Evolutionary conservation across 1,284 basidiomycete species (phyloP).

Genomic region (Leucocoprinus gongylophorus): DNA sequence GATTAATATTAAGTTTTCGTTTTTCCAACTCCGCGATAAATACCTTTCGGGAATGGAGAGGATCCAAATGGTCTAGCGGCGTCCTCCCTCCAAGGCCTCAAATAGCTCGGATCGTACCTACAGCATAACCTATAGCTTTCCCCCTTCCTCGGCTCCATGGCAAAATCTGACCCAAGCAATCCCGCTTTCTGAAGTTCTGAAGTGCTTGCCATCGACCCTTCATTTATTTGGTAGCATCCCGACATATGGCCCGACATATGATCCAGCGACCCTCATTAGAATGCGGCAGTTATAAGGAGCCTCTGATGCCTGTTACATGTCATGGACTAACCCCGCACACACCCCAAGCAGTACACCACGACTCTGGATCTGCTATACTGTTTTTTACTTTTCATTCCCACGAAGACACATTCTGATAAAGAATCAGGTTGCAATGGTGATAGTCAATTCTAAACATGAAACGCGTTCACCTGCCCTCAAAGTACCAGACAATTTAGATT

Average conservation of each 20-base stretch:
- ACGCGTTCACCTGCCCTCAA: constrained; percentile 5
- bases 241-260: background rate
- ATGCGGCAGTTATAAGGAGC: background rate
- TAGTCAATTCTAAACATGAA: constrained; percentile 11
- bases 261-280: too few species aligned
- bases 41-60: constrained; percentile 12
- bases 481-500: constrained; percentile 5
- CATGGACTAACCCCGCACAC: background rate
- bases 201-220: constrained; percentile 10
- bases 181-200: constrained; percentile 17
- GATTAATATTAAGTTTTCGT: constrained; percentile 22
- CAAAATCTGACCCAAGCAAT: constrained; percentile 15
- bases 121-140: constrained; percentile 15
- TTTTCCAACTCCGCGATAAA: constrained; percentile 24
- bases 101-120: constrained; percentile 16
- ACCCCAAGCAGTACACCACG: background rate
- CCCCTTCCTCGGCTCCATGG: constrained; percentile 29
- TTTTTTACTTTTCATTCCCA: constrained; percentile 2
- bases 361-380: background rate
- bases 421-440: constrained; percentile 12
- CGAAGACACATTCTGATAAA: constrained; percentile 6
- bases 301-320: background rate
- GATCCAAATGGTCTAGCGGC: constrained; percentile 31
- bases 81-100: constrained; percentile 17
- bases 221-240: constrained; percentile 3